Conservation (phyloP, 495 filamentous ascomycete genomes). For the Penicillium arizonense region DNA sequence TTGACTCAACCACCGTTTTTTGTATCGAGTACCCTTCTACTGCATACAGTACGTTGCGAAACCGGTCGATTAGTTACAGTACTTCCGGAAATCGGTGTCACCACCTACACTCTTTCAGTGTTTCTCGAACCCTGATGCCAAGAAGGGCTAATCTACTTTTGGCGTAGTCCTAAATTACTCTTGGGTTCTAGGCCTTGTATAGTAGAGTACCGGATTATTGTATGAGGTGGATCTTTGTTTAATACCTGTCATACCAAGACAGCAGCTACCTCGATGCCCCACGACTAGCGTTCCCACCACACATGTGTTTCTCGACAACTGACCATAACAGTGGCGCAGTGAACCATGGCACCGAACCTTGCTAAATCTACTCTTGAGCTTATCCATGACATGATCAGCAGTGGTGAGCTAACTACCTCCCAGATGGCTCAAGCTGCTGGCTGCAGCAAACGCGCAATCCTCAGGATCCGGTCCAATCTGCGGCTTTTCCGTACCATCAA, state of each 20-base stretch:
- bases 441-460: constrained; percentile 21
- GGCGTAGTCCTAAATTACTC: background rate
- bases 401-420: constrained; percentile 11
- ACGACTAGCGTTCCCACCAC: background rate
- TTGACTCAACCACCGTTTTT: no score
- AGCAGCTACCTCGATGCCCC: background rate
- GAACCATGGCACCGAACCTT: constrained; percentile 9
- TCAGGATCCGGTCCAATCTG: constrained; percentile 21
- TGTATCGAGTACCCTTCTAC: no score
- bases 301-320: background rate
- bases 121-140: background rate
- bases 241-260: constrained; percentile 1
- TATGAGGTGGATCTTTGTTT: background rate
- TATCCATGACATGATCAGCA: constrained; percentile 22
- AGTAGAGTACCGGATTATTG: constrained; percentile 3
- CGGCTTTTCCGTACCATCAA: constrained; percentile 20
- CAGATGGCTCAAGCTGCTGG: constrained; percentile 20
- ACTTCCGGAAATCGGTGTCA: constrained; percentile 3
- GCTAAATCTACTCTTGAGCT: constrained; percentile 8
- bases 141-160: background rate
- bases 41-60: no score
- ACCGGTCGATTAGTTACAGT: no score
- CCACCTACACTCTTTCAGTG: background rate
- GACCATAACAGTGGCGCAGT: background rate
- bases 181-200: background rate